Conservation (phyloP, 1,139 yeast genomes). For the Pichia sp. region DNA sequence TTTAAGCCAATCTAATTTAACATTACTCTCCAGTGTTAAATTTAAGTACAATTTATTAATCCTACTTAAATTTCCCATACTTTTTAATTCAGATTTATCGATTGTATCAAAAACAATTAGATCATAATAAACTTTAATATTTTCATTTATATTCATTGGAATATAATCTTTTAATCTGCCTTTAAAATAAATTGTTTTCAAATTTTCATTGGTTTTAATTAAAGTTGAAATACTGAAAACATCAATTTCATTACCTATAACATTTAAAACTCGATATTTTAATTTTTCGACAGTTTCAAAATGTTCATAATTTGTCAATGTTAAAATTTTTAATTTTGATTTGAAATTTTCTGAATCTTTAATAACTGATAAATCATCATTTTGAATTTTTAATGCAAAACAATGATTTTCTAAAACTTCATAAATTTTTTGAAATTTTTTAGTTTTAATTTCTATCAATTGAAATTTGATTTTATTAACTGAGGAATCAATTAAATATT, state of each 20-base stretch:
- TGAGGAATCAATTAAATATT: conserved; percentile 9
- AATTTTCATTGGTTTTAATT: conserved; percentile 2
- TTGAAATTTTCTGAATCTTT: conserved; percentile 12
- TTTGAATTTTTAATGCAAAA: conserved; percentile 9
- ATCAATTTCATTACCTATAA: conserved; percentile 17
- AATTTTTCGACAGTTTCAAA: conserved; percentile 36
- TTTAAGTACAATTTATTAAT: conserved; percentile 16
- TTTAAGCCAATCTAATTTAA: conserved; percentile 15
- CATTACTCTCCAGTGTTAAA: conserved; percentile 8
- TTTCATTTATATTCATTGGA: conserved; percentile 3
- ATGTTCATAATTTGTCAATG: conserved; percentile 29
- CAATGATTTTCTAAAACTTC: conserved; percentile 12
- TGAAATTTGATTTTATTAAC: conserved; percentile 9
- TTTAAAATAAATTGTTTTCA: conserved; percentile 13
- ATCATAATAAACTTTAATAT: conserved; percentile 11
- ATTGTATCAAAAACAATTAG: conserved; percentile 13
- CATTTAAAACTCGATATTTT: conserved; percentile 27
- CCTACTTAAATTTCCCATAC: conserved; percentile 6
- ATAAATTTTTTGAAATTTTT: conserved; percentile 11
- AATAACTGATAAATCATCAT: conserved; percentile 14
- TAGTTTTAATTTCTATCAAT: conserved; percentile 15
- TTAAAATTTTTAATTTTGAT: conserved; percentile 10
- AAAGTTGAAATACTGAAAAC: conserved; percentile 5
- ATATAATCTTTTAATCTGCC: conserved; percentile 10
- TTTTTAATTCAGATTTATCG: conserved; percentile 3